A percentile compares a stretch with the other conserved stretches of the same genome.
Evolutionary conservation across 768 basidiomycete genomes (phyloP).

Genomic region (Auricularia heimuer): DNA sequence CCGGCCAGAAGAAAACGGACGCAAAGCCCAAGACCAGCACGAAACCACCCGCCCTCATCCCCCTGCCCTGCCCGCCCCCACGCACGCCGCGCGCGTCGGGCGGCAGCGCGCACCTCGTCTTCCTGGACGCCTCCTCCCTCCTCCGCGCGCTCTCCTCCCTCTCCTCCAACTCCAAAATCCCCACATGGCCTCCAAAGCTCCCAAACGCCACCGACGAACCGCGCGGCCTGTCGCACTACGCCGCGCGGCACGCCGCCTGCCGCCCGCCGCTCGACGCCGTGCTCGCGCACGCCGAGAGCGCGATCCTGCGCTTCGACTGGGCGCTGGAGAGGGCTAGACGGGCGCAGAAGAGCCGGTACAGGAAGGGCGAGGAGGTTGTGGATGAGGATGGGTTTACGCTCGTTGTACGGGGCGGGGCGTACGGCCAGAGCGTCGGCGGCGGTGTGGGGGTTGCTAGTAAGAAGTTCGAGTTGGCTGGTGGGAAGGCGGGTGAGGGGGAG

Average conservation of each 20-base stretch:
- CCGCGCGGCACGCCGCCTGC: conserved; percentile 47
- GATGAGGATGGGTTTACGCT: conserved; percentile 94
- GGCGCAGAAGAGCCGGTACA: conserved; percentile 55
- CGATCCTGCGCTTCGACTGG: conserved; percentile 69
- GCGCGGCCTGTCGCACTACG: conserved; percentile 65
- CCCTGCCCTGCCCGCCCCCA: no score
- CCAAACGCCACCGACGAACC: conserved; percentile 33
- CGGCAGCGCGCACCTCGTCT: conserved; percentile 58
- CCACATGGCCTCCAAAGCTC: conserved; percentile 51
- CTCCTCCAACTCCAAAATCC: conserved; percentile 33
- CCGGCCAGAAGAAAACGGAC: conserved; percentile 16
- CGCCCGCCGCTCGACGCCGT: conserved; percentile 69
- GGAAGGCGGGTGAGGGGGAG: conserved; percentile 18
- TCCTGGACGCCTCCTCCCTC: conserved; percentile 64
- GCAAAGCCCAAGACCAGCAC: no score
- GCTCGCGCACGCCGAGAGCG: conserved; percentile 70
- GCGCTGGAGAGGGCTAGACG: conserved; percentile 40
- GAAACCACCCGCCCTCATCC: no score
- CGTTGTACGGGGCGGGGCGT: conserved; percentile 85
- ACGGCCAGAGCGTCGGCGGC: conserved; percentile 80
- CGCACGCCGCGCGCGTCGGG: no score
- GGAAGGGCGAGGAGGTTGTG: conserved; percentile 79
- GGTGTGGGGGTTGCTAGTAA: conserved; percentile 60
- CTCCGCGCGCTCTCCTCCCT: conserved; percentile 42
- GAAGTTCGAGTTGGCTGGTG: conserved; percentile 30